Evolutionary conservation across 257 asterid species (phyloP).

Genomic region (Asclepias syriaca): DNA sequence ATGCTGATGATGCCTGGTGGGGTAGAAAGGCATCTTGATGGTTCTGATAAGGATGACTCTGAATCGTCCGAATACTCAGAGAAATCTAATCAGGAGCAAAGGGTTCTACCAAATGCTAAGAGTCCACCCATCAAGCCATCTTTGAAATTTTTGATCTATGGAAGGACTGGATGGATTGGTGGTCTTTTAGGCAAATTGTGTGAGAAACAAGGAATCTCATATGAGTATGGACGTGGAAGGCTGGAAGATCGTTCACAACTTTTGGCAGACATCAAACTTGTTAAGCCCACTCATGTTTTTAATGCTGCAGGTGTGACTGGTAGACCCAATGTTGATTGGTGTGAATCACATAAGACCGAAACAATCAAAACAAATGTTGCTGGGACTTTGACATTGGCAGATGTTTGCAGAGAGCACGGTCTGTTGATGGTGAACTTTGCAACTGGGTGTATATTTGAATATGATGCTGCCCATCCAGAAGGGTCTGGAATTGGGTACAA

Average conservation of each 20-base stretch:
- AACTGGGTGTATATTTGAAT: slow-evolving; percentile 95
- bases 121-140: slow-evolving; percentile 43
- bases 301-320: slow-evolving; percentile 99
- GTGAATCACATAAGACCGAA: slow-evolving; percentile 82
- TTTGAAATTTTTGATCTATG: slow-evolving; percentile 83
- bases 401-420: slow-evolving; percentile 75
- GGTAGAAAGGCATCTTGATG: slow-evolving; percentile 57
- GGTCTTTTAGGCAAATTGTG: slow-evolving; percentile 89
- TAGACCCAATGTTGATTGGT: slow-evolving; percentile 98
- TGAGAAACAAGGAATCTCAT: slow-evolving; percentile 81
- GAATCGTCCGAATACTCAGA: slow-evolving; percentile 44
- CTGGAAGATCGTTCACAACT: slow-evolving; percentile 64
- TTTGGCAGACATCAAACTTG: slow-evolving; percentile 51
- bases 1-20: slow-evolving; percentile 98
- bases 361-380: slow-evolving; percentile 86
- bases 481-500: slow-evolving; percentile 87
- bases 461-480: slow-evolving; percentile 74
- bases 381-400: slow-evolving; percentile 90
- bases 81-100: slow-evolving; percentile 36
- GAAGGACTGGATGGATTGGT: slow-evolving; percentile 94
- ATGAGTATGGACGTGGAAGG: slow-evolving; percentile 86
- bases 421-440: slow-evolving; percentile 75
- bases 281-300: slow-evolving; percentile 88
- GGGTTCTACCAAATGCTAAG: slow-evolving; percentile 52
- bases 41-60: slow-evolving; percentile 56